Base-by-base conservation (phyloP, 1,284 basidiomycete species). In the Peniophora sp. region DNA sequence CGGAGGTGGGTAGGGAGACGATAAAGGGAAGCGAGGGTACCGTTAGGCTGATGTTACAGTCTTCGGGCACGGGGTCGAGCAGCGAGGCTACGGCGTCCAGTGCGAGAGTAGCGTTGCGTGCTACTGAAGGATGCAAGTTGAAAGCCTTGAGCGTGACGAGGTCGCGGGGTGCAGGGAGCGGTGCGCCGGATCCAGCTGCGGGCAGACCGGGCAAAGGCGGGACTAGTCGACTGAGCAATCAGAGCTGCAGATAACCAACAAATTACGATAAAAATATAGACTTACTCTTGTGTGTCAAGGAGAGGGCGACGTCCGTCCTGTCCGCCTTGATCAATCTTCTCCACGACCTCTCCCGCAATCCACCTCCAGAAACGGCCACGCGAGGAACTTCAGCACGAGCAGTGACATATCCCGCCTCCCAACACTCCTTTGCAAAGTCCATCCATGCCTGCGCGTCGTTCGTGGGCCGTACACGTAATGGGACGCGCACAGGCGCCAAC, bases 191-290 rank as follows among this genome's bases (percentile, higher is more conserved):
- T 14, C 81, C 81, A 2, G 83, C 80, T n/a, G 65, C 63, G 8
- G 86, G 85, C 12, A 88, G 65, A 2, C 83, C 83, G 48, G 84
- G 83, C 14, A 89, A 56, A 5, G 68, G 61, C 10, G 84, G 83
- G 24, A 89, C 85, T 89, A 55, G 0, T 53, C 32, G 38, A 36
- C 41, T 32, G 27, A 6, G 27, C 27, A 38, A 10, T 57, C 46
- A 59, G 50, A 41, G 22, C 11, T 49, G 34, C 32, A 50, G 51
- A n/a, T 12, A 12, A 6, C 5, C 27, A 32, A 32, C 27, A 32
- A 6, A 32, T 5, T 32, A 32, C 27, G 12, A n/a, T n/a, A 32
- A 32, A 12, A 32, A 22, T 5, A 27, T 27, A 19, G 39, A 70
- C 83, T 52, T 59, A 86, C 85, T 72, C 52, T 74, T 72, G 45